These are phyloP conservation scores for Penicillium italicum DNA, from an alignment of 2,329 filamentous ascomycete species.

Conservation along the genomic window DNA sequence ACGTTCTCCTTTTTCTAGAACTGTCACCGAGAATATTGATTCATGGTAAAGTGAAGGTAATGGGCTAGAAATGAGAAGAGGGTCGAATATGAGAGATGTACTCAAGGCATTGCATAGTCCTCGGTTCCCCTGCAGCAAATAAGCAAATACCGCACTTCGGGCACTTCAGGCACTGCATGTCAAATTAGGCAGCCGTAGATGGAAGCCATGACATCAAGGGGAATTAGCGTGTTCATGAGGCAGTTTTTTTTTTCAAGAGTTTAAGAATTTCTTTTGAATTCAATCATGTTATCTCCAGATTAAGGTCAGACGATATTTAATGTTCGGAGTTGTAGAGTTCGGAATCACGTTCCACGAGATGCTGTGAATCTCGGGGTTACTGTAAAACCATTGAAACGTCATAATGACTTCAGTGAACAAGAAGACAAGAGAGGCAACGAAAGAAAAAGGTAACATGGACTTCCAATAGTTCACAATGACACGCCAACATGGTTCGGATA, in stretches of 20 bases:
- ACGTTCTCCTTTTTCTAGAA: neutral
- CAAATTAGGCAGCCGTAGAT: neutral
- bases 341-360: neutral
- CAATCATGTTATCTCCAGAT: neutral
- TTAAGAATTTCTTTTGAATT: no score
- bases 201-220: neutral
- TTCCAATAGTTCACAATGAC: neutral
- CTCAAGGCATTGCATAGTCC: neutral
- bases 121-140: neutral
- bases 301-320: neutral
- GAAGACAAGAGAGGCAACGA: neutral
- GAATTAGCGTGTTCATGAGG: no score
- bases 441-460: neutral
- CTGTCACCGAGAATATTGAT: neutral
- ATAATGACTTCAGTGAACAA: neutral
- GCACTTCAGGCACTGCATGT: neutral
- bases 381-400: neutral
- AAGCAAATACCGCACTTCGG: neutral
- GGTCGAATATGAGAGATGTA: neutral
- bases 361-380: neutral
- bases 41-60: neutral
- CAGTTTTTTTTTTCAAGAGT: no score
- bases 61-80: neutral
- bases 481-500: conserved; percentile 23
- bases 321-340: neutral